Base-by-base conservation (phyloP, 1,284 basidiomycete genomes). In the Ustilago loliicola region DNA sequence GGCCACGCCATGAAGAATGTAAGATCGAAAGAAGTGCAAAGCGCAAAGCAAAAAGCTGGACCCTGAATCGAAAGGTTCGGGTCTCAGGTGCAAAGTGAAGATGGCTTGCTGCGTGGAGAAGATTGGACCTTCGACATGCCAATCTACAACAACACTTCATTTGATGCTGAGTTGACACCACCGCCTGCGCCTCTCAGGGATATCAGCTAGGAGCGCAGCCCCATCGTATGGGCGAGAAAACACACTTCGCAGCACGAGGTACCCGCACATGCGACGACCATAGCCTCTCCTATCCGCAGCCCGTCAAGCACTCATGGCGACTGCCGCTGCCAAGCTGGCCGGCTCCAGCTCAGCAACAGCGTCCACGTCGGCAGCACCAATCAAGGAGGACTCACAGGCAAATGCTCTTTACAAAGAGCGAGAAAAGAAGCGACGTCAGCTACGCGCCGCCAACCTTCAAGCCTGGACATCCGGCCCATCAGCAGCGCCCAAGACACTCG, bases 381-480 rank as follows among this genome's bases (percentile, higher is more conserved):
- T 38, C 53, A 77, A 77, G 32, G 74, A 77, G 42, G 74, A 72
- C 11, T 65, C 65, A 1, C 66, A 68, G 19, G 62, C 69, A 3
- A 48, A 67, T 9, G 61, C 54, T 1, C 51, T 77, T 17, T 64
- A 72, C 67, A 65, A 55, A 11, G 81, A 84, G 62, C 66, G 82
- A 17, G 82, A 83, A 3, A 71, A 65, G 57, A 80, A 70, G 59
- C 70, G 84, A 3, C 66, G 61, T 15, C 54, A 57, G 17, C 74
- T 85, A 6, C 69, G 81, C 1, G 65, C 65, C 5, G 34, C 51
- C 29, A 85, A 85, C 53, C 58, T 67, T 4, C 48, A 61, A 6
- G 66, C 68, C 11, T 85, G 83, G 83, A 32, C 34, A 9, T 13
- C 47, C 6, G 82, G 83, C 3, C 79, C 83, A 4, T 19, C 51